Percentiles rank a stretch among this genome's conserved stretches.
Conservation (phyloP, 345 rosid genomes). For the Populus tremula region DNA sequence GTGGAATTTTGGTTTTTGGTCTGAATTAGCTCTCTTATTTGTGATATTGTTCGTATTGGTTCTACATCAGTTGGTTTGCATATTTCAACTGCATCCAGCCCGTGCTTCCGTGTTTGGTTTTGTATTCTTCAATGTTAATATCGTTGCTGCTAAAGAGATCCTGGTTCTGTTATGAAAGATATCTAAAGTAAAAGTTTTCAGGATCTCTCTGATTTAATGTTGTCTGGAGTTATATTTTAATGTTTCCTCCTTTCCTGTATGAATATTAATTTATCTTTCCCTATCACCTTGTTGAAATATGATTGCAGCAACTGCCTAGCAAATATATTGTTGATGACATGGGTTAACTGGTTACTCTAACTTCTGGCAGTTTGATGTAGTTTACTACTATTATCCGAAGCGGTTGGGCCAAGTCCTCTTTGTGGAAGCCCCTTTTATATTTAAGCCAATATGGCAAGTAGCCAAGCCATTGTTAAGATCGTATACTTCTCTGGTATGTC, state of each 20-base stretch:
- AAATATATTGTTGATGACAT: not conserved
- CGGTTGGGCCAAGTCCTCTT: slow-evolving; percentile 81
- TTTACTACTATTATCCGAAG: slow-evolving; percentile 85
- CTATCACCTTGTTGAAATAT: not conserved
- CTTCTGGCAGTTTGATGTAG: slow-evolving; percentile 72
- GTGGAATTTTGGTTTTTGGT: no score
- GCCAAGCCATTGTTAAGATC: slow-evolving; percentile 70
- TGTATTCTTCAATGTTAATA: not conserved
- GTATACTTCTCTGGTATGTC: slow-evolving; percentile 77
- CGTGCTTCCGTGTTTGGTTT: not conserved
- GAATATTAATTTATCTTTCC: not conserved
- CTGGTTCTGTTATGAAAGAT: not conserved
- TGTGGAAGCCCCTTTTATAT: slow-evolving; percentile 86
- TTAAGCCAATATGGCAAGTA: slow-evolving; percentile 79
- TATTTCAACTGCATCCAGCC: not conserved
- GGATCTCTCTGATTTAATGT: not conserved
- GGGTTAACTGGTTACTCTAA: slow-evolving; percentile 10
- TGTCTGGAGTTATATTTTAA: not conserved
- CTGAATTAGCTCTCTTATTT: not conserved
- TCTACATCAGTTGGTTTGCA: not conserved
- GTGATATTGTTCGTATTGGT: not conserved
- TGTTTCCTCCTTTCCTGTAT: not conserved
- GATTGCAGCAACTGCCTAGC: not conserved
- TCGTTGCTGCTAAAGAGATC: not conserved
- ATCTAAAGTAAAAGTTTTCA: no score